Evolutionary conservation across 768 basidiomycete genomes (phyloP), one percentile per base, ranked within the genome.

Genomic region (Pleurotus djamor): DNA sequence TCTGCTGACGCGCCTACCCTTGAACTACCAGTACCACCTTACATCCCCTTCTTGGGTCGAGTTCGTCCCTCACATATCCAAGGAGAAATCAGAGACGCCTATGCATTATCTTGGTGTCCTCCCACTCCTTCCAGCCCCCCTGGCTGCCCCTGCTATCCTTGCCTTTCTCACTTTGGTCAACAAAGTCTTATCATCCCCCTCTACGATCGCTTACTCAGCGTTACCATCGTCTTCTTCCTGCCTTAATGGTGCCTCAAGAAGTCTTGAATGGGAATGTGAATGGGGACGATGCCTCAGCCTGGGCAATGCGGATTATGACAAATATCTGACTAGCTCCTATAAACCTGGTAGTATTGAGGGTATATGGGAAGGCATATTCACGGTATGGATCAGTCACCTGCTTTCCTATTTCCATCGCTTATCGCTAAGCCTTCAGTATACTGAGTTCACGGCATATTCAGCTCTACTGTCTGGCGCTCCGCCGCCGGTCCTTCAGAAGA

Each of bases 381-480:
- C 84, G 14, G 91, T 90, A 65, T 61, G 85, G 21, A 28, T 28
- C 21, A 28, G 21, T 28, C 21, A 1, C 21, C 21, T 28, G 21
- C 74, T 32, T 34, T 36, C 34, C 34, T 52, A 37, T 52, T 21
- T 55, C 35, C 45, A 4, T 52, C 48, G 21, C 21, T 28, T 28
- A 28, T 28, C 21, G 21, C 21, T 28, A 28, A 28, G 21, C 21
- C 21, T 28, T 28, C 68, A 92, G 90, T 93, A 91, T 66, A 86
- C 85, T 16, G 91, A 94, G 64, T 98, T 97, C 69, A 84, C 84
- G 41, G 87, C 89, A 5, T 98, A 96, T 66, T 87, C 89, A 21
- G 81, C 82, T 17, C 78, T 96, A 59, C 78, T 92, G n/a, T 78
- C 82, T 5, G 92, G 91, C 16, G 87, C 78, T 0, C 72, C 83